These are phyloP conservation scores for Stachybotrys chlorohalonatus DNA, from an alignment of 2,329 filamentous ascomycete genomes.

Conservation along the genomic window DNA sequence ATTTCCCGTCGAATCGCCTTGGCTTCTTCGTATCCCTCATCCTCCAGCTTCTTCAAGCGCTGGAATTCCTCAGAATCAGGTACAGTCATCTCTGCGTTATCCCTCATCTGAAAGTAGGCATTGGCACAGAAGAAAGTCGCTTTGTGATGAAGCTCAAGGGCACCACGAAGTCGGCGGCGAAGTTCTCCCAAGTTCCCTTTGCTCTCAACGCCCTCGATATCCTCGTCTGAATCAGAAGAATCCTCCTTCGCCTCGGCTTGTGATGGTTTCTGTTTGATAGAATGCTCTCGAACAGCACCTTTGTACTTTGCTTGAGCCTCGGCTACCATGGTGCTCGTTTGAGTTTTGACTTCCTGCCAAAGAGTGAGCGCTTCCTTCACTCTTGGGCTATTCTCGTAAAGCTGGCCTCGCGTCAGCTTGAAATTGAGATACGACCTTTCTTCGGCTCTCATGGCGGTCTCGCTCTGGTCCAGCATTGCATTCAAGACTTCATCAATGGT, in stretches of 20 bases:
- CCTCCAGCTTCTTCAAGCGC: conserved; percentile 60
- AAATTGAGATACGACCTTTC: conserved; percentile 57
- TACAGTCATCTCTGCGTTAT: conserved; percentile 52
- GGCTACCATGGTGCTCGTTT: conserved; percentile 43
- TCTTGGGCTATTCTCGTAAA: conserved; percentile 65
- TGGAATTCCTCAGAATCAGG: conserved; percentile 60
- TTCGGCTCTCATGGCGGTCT: conserved; percentile 54
- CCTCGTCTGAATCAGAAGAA: conserved; percentile 21
- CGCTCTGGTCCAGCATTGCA: conserved; percentile 84
- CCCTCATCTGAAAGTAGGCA: conserved; percentile 74
- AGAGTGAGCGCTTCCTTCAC: conserved; percentile 59
- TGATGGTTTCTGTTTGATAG: not conserved
- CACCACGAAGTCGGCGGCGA: conserved; percentile 57
- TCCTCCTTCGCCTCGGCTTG: conserved; percentile 3
- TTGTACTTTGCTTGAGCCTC: conserved; percentile 56
- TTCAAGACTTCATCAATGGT: conserved; percentile 82
- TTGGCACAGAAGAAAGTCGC: conserved; percentile 81
- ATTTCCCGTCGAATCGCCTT: conserved; percentile 73
- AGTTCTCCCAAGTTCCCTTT: conserved; percentile 43
- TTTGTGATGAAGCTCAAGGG: conserved; percentile 73
- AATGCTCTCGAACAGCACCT: conserved; percentile 31
- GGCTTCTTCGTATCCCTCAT: conserved; percentile 65
- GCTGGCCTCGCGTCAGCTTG: conserved; percentile 62
- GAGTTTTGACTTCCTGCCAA: conserved; percentile 52
- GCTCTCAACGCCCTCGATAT: conserved; percentile 21